phyloP scores from a whole-genome alignment of 1,139 yeast species.

The Hansenula lynferdii region DNA sequence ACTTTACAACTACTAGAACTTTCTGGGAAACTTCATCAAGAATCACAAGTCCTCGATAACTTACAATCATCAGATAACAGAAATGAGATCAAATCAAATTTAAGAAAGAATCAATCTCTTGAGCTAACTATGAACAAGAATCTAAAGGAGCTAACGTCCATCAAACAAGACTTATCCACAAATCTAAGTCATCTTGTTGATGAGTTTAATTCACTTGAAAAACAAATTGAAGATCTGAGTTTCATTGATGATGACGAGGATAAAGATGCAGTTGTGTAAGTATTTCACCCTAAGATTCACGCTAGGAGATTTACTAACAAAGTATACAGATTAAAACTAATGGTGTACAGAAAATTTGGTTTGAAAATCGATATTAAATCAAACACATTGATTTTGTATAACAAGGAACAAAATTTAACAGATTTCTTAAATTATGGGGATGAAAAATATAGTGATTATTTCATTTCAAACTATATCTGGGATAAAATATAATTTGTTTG shows the following conservation, averaged over 20 bases:
- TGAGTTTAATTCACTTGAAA: conserved; percentile 31
- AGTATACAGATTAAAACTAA: conserved; percentile 25
- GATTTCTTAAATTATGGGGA: conserved; percentile 49
- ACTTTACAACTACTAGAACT: conserved; percentile 15
- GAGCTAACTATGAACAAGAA: conserved; percentile 17
- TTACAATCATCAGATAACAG: conserved; percentile 12
- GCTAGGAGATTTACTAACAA: neutral
- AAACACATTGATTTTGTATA: conserved; percentile 44
- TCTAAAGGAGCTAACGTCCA: conserved; percentile 16
- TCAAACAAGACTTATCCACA: conserved; percentile 27
- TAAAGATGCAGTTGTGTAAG: conserved; percentile 27
- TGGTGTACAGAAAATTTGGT: conserved; percentile 33
- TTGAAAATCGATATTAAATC: conserved; percentile 32
- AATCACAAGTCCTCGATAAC: conserved; percentile 7
- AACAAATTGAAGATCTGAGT: conserved; percentile 22
- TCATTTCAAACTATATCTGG: conserved; percentile 70
- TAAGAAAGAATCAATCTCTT: conserved; percentile 14
- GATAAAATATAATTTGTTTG: conserved; percentile 37
- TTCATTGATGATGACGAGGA: conserved; percentile 24
- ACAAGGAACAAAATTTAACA: conserved; percentile 41
- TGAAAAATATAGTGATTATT: conserved; percentile 55
- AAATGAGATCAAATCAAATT: conserved; percentile 12
- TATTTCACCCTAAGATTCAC: neutral
- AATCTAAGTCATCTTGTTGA: conserved; percentile 37
- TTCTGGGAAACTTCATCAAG: conserved; percentile 19